phyloP scores from a whole-genome alignment of 495 filamentous ascomycete species.

The Parmelia sp. region DNA sequence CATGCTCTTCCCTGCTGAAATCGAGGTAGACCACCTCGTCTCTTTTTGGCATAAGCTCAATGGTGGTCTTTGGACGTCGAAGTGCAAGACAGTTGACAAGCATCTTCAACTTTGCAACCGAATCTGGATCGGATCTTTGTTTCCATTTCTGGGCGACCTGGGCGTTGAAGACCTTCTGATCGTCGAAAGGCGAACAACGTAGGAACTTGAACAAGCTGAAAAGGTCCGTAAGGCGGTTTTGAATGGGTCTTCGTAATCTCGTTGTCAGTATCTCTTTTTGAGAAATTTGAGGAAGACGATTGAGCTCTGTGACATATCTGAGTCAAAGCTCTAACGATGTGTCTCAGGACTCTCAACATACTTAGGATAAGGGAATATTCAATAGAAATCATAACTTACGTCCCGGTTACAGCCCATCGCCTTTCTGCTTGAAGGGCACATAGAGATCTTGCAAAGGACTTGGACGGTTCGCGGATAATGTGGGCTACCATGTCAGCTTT shows the following conservation, averaged over 20 bases:
- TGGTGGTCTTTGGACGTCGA: conserved; percentile 33
- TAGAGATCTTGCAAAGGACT: conserved; percentile 31
- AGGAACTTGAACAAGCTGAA: conserved; percentile 38
- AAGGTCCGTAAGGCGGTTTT: conserved; percentile 38
- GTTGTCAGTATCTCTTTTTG: no score
- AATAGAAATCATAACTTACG: no score
- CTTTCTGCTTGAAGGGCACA: conserved; percentile 31
- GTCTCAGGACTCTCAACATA: no score
- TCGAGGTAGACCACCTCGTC: conserved; percentile 28
- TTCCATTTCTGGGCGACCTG: conserved; percentile 35
- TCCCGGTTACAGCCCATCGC: conserved; percentile 41
- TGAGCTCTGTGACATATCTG: no score
- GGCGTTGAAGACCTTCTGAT: conserved; percentile 31
- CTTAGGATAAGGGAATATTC: no score
- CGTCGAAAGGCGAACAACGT: conserved; percentile 34
- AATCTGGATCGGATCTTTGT: conserved; percentile 30
- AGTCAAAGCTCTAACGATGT: no score
- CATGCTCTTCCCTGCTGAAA: conserved; percentile 30
- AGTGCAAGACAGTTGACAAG: conserved; percentile 33
- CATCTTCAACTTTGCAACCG: conserved; percentile 33
- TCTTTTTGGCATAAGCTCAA: conserved; percentile 29
- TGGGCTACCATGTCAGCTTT: conserved; percentile 31
- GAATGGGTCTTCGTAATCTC: conserved; percentile 33
- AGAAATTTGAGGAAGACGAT: no score
- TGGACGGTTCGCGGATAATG: conserved; percentile 36